A percentile compares a stretch with the other conserved stretches of the same genome.
phyloP scores from a whole-genome alignment of 352 stramenopile genomes.

The Phytophthora tubulina region DNA sequence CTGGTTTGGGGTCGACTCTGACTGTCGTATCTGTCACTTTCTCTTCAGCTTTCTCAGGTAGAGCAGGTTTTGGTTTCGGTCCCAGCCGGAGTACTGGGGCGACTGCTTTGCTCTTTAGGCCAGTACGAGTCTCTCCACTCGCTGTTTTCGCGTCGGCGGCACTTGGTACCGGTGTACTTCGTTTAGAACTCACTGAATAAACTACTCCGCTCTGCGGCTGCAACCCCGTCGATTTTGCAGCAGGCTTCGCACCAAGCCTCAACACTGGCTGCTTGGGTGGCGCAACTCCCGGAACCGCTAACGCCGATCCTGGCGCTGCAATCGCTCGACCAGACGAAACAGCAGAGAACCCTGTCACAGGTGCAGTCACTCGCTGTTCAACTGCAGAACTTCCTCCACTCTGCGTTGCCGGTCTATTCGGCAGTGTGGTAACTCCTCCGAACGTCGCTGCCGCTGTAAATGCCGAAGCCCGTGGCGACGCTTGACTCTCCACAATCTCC shows the following conservation, averaged over 20 bases:
- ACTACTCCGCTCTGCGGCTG: neutral
- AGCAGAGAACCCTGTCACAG: slow-evolving; percentile 17
- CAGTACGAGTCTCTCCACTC: neutral
- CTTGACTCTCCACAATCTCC: slow-evolving; percentile 28
- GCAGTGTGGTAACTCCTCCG: slow-evolving; percentile 3
- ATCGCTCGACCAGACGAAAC: slow-evolving; percentile 41
- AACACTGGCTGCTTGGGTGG: slow-evolving; percentile 22
- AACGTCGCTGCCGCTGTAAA: slow-evolving; percentile 17
- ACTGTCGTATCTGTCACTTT: neutral
- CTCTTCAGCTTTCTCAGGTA: slow-evolving; percentile 1
- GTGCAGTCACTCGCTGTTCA: neutral
- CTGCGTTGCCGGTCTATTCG: neutral
- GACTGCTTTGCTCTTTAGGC: slow-evolving; percentile 25
- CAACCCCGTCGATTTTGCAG: slow-evolving; percentile 28
- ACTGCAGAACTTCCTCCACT: neutral
- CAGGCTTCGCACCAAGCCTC: slow-evolving; percentile 24
- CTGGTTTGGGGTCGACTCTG: neutral
- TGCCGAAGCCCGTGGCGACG: slow-evolving; percentile 1
- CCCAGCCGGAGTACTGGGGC: slow-evolving; percentile 20
- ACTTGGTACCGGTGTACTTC: neutral
- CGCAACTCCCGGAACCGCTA: slow-evolving; percentile 26
- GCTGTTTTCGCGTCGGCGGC: slow-evolving; percentile 18
- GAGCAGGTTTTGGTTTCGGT: slow-evolving; percentile 16
- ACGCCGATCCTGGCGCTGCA: slow-evolving; percentile 41
- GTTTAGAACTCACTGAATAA: neutral